Base-by-base conservation (phyloP, 768 basidiomycete genomes). In the Leccinum incarnatum region DNA sequence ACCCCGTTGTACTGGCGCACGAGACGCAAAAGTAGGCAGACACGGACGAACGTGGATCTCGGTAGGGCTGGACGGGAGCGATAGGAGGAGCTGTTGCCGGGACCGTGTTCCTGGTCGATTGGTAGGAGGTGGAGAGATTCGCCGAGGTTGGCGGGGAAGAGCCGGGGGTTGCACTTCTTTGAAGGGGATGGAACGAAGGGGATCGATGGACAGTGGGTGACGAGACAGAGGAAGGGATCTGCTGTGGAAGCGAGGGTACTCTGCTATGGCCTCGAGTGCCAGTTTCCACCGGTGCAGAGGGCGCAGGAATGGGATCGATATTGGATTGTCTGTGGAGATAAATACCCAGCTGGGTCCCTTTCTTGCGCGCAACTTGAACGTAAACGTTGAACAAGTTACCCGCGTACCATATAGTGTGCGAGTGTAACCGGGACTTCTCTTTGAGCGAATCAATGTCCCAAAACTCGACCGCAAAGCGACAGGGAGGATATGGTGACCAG, bases 331-430 rank as follows among this genome's bases (percentile, higher is more conserved):
- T 81, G 69, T 95, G 92, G 2, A 96, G 79, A 67, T 96, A 96
- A 30, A 96, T 84, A 1, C 95, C 95, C 2, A 96, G 78, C 67
- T 97, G 94, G 2, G 78, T 67, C 25, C 78, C 79, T 71, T 95
- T 95, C 82, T 91, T 92, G 63, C 86, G 83, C 52, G 93, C 87
- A 48, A 94, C 81, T 70, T 96, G 93, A 46, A 95, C 87, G 66
- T 95, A 96, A 2, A 93, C 85, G 62, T 93, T 93, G 78, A 87
- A 95, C 66, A 91, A 76, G 65, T 84, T 92, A 9, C 95, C 95
- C 2, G 89, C 93, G 69, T 94, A 91, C 84, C 91, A 95, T 54
- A 95, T 80, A 3, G 94, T 97, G 55, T 86, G 84, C 8, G 90
- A 92, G 71, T 95, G 86, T 53, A 91, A 72, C 15, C 93, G 80